Evolutionary conservation across 495 filamentous ascomycete species (phyloP).

Genomic region (Penicillium robsamsonii): DNA sequence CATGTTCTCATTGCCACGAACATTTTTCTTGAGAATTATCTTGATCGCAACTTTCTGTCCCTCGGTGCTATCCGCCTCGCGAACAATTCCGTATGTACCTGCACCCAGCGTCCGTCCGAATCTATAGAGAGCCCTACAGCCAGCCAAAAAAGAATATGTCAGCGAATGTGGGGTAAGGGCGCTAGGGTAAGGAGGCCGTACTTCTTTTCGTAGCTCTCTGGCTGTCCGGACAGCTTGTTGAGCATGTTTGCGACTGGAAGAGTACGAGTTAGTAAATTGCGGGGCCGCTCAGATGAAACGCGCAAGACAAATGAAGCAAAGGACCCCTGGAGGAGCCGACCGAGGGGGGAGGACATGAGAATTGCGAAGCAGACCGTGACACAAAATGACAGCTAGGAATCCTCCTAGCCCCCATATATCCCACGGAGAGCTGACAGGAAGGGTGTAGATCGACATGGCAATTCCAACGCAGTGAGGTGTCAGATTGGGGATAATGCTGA

Average conservation of each 20-base stretch:
- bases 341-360: conserved; percentile 7
- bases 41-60: conserved; percentile 92
- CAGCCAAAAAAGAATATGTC: conserved; percentile 11
- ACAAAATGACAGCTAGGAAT: conserved; percentile 6
- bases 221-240: conserved; percentile 96
- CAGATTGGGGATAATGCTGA: conserved; percentile 12
- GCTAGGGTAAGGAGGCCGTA: conserved; percentile 36
- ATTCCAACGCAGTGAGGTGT: background rate
- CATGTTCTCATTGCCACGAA: conserved; percentile 97
- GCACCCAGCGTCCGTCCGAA: conserved; percentile 94
- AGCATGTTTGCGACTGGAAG: conserved; percentile 81
- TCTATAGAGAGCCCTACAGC: conserved; percentile 70
- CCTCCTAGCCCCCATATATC: conserved; percentile 3
- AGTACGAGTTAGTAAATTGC: conserved; percentile 31
- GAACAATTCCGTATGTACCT: conserved; percentile 97
- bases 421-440: background rate
- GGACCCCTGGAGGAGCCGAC: conserved; percentile 18
- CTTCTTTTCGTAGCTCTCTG: conserved; percentile 98
- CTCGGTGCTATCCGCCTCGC: conserved; percentile 77
- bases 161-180: conserved; percentile 4
- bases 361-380: conserved; percentile 6
- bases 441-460: conserved; percentile 8
- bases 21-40: conserved; percentile 99
- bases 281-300: background rate
- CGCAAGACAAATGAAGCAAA: conserved; percentile 4